phyloP scores from a whole-genome alignment of 108 stramenopile species.

The Cyclotella kingstonii region DNA sequence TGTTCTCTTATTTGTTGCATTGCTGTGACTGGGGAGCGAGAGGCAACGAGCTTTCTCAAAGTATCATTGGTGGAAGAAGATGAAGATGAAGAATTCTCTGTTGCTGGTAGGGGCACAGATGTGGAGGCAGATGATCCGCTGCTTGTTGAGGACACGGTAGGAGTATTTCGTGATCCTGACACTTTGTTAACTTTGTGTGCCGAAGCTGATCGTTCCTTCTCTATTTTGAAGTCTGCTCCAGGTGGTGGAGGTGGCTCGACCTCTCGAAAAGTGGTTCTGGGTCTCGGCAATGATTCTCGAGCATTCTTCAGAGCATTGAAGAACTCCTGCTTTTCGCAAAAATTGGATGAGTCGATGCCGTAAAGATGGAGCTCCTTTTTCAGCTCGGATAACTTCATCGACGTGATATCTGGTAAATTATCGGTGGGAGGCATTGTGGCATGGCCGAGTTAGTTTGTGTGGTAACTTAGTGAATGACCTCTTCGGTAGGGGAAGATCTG shows the following conservation, averaged over 20 bases:
- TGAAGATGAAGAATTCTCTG: no score
- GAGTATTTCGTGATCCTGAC: background rate
- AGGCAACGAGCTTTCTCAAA: conserved; percentile 19
- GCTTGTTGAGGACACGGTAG: background rate
- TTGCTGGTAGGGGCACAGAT: conserved; percentile 1
- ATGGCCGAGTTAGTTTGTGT: no score
- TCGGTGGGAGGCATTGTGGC: background rate
- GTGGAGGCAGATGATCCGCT: conserved; percentile 1
- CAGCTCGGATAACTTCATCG: conserved; percentile 42
- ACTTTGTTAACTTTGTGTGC: background rate
- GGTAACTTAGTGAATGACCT: no score
- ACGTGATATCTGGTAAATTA: conserved; percentile 34
- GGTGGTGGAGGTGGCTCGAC: conserved; percentile 1
- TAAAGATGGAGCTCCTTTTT: conserved; percentile 37
- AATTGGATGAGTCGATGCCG: conserved; percentile 34
- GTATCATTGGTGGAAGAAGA: conserved; percentile 2
- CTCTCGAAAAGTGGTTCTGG: conserved; percentile 27
- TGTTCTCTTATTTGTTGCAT: conserved; percentile 31
- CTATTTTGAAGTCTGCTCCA: conserved; percentile 6
- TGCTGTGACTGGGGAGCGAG: conserved; percentile 26
- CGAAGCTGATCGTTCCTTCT: background rate
- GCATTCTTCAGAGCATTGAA: conserved; percentile 27
- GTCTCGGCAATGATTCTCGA: conserved; percentile 32
- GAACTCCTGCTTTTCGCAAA: conserved; percentile 39
- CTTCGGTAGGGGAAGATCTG: no score